Base-by-base conservation (phyloP, 2,329 filamentous ascomycete genomes). In the Diaporthe ampelina region DNA sequence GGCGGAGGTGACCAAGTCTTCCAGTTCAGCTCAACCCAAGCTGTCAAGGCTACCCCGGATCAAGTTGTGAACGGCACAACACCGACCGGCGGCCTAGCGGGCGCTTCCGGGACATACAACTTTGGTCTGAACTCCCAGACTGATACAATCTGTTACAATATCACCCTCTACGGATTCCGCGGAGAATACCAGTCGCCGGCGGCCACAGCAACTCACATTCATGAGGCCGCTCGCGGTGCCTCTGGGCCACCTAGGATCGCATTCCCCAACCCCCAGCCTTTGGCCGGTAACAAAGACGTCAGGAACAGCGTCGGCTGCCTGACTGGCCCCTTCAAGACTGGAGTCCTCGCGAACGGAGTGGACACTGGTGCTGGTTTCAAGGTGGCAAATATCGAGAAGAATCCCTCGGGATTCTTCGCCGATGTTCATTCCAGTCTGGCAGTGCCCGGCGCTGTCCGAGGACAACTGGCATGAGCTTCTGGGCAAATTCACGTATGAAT, bases 181-280 rank as follows among this genome's bases (percentile, higher is more conserved):
- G 87, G 87, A 70, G 79, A 81, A 6, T 88, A 88, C 78, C 77
- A 80, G 65, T 87, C 85, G 1, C 81, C 84, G 0, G 87, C 87
- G 32, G 73, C 78, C 7, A 88, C 86, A 9, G 85, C 87, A 59
- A 88, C 87, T 5, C 87, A 89, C 78, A 83, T 89, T 76, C 87
- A 88, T 80, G 81, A 88, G 77, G 86, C 83, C 5, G 82, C 78
- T 3, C 81, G 80, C 58, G 86, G 86, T 70, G 77, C 78, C 15
- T 79, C 83, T 15, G 87, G 87, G 10, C 86, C 87, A 37, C 87
- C 87, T 13, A 77, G 87, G 45, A 78, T 87, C 72, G 84, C 84
- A 0, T 86, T 87, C 78, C 85, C 85, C 48, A 86, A 87, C 79
- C 85, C 85, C 9, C 43, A 52, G 45, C 63, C 63, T 7, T 79